Evolutionary conservation across 1,139 yeast genomes (phyloP), one percentile per base, ranked within the genome.

Genomic region (Blastobotrys proliferans): DNA sequence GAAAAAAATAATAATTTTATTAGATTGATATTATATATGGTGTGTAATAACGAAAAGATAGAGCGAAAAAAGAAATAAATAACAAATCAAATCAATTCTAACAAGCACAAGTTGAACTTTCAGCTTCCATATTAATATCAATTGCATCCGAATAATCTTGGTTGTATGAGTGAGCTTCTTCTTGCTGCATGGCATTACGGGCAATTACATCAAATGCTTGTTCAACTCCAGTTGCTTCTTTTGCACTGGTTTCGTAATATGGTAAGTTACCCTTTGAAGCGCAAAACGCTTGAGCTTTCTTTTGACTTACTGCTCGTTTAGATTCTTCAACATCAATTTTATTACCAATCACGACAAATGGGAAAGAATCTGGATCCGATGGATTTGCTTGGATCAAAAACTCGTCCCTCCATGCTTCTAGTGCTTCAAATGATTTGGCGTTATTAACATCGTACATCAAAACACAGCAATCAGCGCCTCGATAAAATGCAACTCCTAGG

Each of bases 381-480:
- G 94, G 94, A 60, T 87, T 88, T 37, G 95, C 94, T 64, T 92
- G 97, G 44, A 92, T 80, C 52, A 92, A 70, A 61, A 92, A 92
- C 66, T 92, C 97, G 66, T 92, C 97, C 60, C 90, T 80, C 98
- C 98, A 92, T 42, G 86, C 77, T 41, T 86, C 81, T 52, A 92
- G 74, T 56, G 85, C 83, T 61, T 90, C 96, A 64, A 92, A 85
- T 5, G 95, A 85, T 66, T 88, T 88, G 51, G 86, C 83, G 66
- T 90, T 90, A 50, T 95, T 88, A 39, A 92, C 97, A 61, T 90
- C 97, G 64, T 83, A 90, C 55, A 94, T 95, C 50, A 92, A 74
- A 8, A 92, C 97, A 67, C 98, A 92, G 66, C 98, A 92, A 65
- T 92, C 98, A 1, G 98, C 97, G 28, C 98, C 98, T 56, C 98